Evolutionary conservation across 805 yeast species (phyloP).

Genomic region (Kurtzmaniella fragi): DNA sequence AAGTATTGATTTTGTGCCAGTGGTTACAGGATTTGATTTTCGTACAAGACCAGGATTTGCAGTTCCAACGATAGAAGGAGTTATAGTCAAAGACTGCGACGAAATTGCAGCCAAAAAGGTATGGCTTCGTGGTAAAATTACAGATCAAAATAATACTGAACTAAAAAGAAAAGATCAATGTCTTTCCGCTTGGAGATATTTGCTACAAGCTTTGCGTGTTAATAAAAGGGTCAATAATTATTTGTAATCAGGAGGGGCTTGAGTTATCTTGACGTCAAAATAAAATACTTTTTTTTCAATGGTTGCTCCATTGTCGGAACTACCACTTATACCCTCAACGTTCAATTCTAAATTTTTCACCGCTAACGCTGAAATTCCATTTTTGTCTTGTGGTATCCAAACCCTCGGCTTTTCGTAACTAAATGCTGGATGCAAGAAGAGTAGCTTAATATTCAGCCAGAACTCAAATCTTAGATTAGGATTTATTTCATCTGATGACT

Average conservation of each 20-base stretch:
- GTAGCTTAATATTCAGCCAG: conserved; percentile 18
- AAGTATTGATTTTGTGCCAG: conserved; percentile 22
- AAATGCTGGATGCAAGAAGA: conserved; percentile 35
- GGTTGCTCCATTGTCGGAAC: conserved; percentile 21
- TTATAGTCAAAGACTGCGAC: conserved; percentile 16
- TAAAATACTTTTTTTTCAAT: conserved; percentile 10
- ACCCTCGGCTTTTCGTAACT: conserved; percentile 30
- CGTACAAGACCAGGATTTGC: conserved; percentile 17
- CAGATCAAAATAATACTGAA: conserved; percentile 3
- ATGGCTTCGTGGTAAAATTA: conserved; percentile 20
- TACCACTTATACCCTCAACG: conserved; percentile 14
- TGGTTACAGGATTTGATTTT: conserved; percentile 26
- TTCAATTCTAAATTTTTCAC: conserved; percentile 12
- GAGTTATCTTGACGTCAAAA: conserved; percentile 12
- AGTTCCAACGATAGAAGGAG: conserved; percentile 23
- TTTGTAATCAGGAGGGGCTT: conserved; percentile 31
- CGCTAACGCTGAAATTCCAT: conserved; percentile 22
- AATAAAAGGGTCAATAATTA: conserved; percentile 11
- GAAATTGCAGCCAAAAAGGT: conserved; percentile 14
- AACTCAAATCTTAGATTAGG: conserved; percentile 4
- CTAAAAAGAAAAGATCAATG: conserved; percentile 3
- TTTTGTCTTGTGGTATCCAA: conserved; percentile 37
- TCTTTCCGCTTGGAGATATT: conserved; percentile 10
- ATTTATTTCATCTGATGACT: conserved; percentile 1
- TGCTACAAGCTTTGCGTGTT: conserved; percentile 13